Base-by-base conservation (phyloP, 495 filamentous ascomycete genomes). In the Pyrenula aspistea region DNA sequence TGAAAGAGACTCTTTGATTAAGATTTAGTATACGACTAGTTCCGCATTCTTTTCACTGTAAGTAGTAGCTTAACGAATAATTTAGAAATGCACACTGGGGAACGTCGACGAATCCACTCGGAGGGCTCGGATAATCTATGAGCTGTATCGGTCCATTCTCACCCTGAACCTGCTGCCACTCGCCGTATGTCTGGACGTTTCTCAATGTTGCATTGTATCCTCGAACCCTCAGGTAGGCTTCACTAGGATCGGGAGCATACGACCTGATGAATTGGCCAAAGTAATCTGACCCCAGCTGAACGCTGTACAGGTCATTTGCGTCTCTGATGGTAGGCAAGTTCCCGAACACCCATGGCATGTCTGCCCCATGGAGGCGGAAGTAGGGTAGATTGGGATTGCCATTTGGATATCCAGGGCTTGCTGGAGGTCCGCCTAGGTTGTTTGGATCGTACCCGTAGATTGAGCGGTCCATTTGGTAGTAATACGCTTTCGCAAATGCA, bases 391-490 rank as follows among this genome's bases (percentile, higher is more conserved):
- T 60, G 0, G 70, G 68, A 52, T 73, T 63, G 2, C 71, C 71
- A 53, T 66, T 19, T 0, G 70, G 71, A 60, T 65, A 70, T 8
- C 56, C 61, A 2, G 66, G 53, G n/a, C 64, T 63, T 20, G 59
- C 55, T 10, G 65, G 62, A 21, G 65, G 59, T 55, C 65, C 65
- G 23, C 70, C 71, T 2, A 76, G 62, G 52, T 63, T 58, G 53
- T 75, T 75, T 24, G 72, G 69, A 57, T 75, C 63, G 56, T 68
- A 71, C 19, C 68, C 69, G 23, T 62, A 57, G 22, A 59, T 67
- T 10, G 68, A 67, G 25, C 72, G 68, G 42, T 70, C 68, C 51
- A 74, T 69, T 56, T 74, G 71, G 62, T 74, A 77, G 64, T 70
- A 76, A 64, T 75, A 77, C 2, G 70, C 65, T 22, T 56, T 58